Percentiles rank a stretch among this genome's conserved stretches.
These are phyloP conservation scores for Candida manassasensis DNA, from an alignment of 805 yeast genomes.

Conservation along the genomic window DNA sequence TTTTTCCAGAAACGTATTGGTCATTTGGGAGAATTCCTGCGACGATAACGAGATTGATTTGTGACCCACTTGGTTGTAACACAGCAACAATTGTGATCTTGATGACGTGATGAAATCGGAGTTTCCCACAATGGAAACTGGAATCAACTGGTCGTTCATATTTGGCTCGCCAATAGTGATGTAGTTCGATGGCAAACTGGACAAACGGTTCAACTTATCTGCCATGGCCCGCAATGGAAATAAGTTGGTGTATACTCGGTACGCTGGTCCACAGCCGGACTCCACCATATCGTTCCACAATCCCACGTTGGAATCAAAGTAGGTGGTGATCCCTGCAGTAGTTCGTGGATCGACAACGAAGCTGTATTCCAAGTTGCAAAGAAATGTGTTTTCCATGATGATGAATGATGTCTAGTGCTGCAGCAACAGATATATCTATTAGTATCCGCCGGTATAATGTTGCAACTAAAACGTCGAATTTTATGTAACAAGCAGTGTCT, in stretches of 20 bases:
- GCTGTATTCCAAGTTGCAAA: slow-evolving; percentile 9
- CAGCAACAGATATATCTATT: no score
- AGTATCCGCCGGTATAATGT: no score
- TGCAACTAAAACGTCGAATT: no score
- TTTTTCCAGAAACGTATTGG: slow-evolving; percentile 19
- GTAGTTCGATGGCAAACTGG: slow-evolving; percentile 8
- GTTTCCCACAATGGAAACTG: slow-evolving; percentile 34
- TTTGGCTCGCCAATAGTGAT: slow-evolving; percentile 29
- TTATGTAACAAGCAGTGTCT: no score
- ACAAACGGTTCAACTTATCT: slow-evolving; percentile 11
- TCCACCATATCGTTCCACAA: slow-evolving; percentile 22
- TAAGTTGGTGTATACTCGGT: slow-evolving; percentile 25
- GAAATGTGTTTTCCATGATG: no score
- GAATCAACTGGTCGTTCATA: slow-evolving; percentile 27
- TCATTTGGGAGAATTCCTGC: slow-evolving; percentile 18
- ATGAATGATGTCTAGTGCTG: no score
- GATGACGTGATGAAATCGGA: slow-evolving; percentile 25
- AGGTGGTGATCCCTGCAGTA: slow-evolving; percentile 4
- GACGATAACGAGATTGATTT: slow-evolving; percentile 20
- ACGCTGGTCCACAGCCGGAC: no score
- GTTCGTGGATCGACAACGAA: slow-evolving; percentile 11
- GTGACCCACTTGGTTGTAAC: slow-evolving; percentile 25
- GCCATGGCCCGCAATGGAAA: slow-evolving; percentile 13
- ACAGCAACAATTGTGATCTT: slow-evolving; percentile 26
- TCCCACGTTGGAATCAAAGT: slow-evolving; percentile 26